Evolutionary conservation across 805 yeast genomes (phyloP).

Genomic region (Kuraishia ogatae): DNA sequence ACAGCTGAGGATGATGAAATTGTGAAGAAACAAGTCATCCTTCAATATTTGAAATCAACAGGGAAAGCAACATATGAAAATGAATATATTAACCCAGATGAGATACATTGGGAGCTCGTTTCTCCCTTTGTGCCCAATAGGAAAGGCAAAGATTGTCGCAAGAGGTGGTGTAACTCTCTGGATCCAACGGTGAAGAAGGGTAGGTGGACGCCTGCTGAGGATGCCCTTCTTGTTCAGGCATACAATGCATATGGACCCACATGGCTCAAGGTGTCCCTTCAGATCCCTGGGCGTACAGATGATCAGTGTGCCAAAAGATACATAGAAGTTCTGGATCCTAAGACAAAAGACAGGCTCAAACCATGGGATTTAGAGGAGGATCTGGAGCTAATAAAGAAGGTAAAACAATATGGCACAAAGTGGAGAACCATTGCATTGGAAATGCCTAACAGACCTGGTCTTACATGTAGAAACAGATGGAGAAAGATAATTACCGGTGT

Average conservation of each 20-base stretch:
- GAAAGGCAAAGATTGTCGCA: slow-evolving; percentile 75
- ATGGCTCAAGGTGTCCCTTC: slow-evolving; percentile 78
- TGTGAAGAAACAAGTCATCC: slow-evolving; percentile 32
- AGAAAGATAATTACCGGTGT: slow-evolving; percentile 74
- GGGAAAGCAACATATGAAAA: slow-evolving; percentile 11
- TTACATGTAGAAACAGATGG: slow-evolving; percentile 91
- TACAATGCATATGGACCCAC: slow-evolving; percentile 64
- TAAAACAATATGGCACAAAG: slow-evolving; percentile 69
- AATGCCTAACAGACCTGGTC: slow-evolving; percentile 73
- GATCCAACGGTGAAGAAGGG: slow-evolving; percentile 82
- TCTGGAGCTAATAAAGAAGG: slow-evolving; percentile 53
- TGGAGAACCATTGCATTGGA: slow-evolving; percentile 77
- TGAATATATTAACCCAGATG: slow-evolving; percentile 26
- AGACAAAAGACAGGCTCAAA: slow-evolving; percentile 63
- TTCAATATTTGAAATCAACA: slow-evolving; percentile 17
- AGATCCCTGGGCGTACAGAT: slow-evolving; percentile 79
- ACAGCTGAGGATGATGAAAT: slow-evolving; percentile 61
- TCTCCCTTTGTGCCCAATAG: slow-evolving; percentile 40
- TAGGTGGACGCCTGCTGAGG: slow-evolving; percentile 81
- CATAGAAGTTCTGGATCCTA: slow-evolving; percentile 81
- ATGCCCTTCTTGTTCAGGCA: slow-evolving; percentile 53
- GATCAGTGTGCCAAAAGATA: slow-evolving; percentile 93
- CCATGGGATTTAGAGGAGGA: slow-evolving; percentile 82
- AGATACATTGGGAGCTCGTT: slow-evolving; percentile 55
- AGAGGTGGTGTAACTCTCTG: slow-evolving; percentile 79